Percentiles rank a stretch among this genome's conserved stretches.
Conservation (phyloP, 2,329 filamentous ascomycete species). For the Cyclaneusma minus region DNA sequence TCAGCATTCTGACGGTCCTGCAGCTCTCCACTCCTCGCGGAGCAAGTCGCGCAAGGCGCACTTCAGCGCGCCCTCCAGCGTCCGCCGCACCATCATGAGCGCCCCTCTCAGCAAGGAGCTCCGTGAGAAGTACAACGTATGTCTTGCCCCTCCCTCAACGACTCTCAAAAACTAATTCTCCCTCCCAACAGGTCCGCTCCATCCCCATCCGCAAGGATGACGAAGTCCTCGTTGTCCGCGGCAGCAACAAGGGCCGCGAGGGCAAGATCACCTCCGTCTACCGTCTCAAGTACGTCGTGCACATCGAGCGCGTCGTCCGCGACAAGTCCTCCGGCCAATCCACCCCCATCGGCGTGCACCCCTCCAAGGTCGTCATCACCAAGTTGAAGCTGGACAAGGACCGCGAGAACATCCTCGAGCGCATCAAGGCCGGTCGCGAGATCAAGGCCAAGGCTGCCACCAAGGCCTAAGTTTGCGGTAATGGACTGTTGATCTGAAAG, state of each 20-base stretch:
- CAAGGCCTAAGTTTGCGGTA: no score
- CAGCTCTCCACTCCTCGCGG: conserved; percentile 65
- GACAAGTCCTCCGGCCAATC: conserved; percentile 97
- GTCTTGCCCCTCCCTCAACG: conserved; percentile 19
- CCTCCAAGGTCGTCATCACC: conserved; percentile 95
- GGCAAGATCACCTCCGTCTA: conserved; percentile 97
- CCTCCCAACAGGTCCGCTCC: conserved; percentile 62
- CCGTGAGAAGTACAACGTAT: conserved; percentile 96
- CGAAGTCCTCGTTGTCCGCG: conserved; percentile 85
- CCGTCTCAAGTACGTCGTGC: conserved; percentile 94
- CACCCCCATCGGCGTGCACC: conserved; percentile 85
- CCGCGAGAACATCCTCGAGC: conserved; percentile 74
- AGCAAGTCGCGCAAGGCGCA: conserved; percentile 99
- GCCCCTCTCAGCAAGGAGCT: conserved; percentile 93
- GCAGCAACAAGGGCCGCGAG: conserved; percentile 92
- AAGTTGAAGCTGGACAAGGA: conserved; percentile 98
- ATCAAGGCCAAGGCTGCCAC: conserved; percentile 44
- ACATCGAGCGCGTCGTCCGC: conserved; percentile 90
- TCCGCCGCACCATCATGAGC: conserved; percentile 94
- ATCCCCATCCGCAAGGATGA: conserved; percentile 98
- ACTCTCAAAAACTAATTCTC: conserved; percentile 4
- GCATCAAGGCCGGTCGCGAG: conserved; percentile 70
- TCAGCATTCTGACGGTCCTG: conserved; percentile 5
- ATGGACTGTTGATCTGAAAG: no score
- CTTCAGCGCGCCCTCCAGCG: conserved; percentile 88